Evolutionary conservation across 371 early-diverging fungal species (phyloP).

Genomic region (Coemansia sp.): DNA sequence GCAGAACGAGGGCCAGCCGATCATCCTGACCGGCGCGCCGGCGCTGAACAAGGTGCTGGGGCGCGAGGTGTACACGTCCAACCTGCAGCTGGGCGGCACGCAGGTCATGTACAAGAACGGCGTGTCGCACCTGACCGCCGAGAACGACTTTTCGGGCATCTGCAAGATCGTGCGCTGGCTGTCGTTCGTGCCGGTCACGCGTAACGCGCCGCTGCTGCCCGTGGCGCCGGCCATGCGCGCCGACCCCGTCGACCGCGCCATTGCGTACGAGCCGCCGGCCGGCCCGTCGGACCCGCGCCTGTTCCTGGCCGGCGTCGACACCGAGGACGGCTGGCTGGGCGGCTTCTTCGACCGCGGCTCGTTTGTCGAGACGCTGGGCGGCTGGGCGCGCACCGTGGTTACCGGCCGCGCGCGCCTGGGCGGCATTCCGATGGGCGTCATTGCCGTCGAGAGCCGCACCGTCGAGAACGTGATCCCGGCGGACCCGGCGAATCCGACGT

Average conservation of each 20-base stretch:
- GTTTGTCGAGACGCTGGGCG: slow-evolving; percentile 70
- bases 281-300: slow-evolving; percentile 90
- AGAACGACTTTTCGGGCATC: slow-evolving; percentile 93
- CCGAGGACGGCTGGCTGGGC: slow-evolving; percentile 66
- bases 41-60: slow-evolving; percentile 98
- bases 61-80: slow-evolving; percentile 96
- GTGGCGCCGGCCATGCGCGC: slow-evolving; percentile 49
- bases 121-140: slow-evolving; percentile 93
- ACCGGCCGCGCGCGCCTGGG: slow-evolving; percentile 95
- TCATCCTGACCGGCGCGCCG: slow-evolving; percentile 97
- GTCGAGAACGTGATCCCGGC: slow-evolving; percentile 91
- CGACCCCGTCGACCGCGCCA: slow-evolving; percentile 73
- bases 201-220: slow-evolving; percentile 63
- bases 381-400: slow-evolving; percentile 76
- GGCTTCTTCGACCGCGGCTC: slow-evolving; percentile 94
- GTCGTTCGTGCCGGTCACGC: slow-evolving; percentile 79
- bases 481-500: slow-evolving; percentile 89
- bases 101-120: slow-evolving; percentile 99
- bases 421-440: slow-evolving; percentile 96
- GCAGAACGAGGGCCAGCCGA: slow-evolving; percentile 96
- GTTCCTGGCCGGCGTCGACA: slow-evolving; percentile 81
- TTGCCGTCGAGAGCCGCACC: slow-evolving; percentile 93
- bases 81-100: slow-evolving; percentile 97
- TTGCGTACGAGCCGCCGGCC: slow-evolving; percentile 76
- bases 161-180: slow-evolving; percentile 94